A percentile compares a stretch with the other conserved stretches of the same genome.
Conservation (phyloP, 768 basidiomycete genomes). For the Amanita molliuscula region DNA sequence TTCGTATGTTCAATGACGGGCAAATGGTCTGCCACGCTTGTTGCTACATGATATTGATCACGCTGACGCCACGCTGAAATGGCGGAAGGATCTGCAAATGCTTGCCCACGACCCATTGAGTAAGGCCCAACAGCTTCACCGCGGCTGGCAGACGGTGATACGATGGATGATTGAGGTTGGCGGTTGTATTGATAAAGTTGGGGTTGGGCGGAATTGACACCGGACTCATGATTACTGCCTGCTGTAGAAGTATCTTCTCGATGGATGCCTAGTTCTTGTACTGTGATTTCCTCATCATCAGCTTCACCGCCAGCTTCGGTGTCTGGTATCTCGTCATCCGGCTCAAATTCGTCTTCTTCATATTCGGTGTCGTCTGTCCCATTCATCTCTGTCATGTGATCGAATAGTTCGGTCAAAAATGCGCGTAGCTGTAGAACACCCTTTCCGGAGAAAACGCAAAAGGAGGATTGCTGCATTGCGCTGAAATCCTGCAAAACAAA, state of each 20-base stretch:
- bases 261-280: slow-evolving; percentile 11
- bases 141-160: slow-evolving; percentile 15
- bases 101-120: background rate
- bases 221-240: slow-evolving; percentile 4
- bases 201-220: slow-evolving; percentile 14
- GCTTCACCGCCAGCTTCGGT: slow-evolving; percentile 23
- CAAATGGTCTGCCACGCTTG: slow-evolving; percentile 29
- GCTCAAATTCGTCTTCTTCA: slow-evolving; percentile 45
- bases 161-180: slow-evolving; percentile 16
- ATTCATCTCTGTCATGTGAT: slow-evolving; percentile 64
- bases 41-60: slow-evolving; percentile 13
- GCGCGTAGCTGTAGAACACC: slow-evolving; percentile 77
- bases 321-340: slow-evolving; percentile 38
- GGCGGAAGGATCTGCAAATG: slow-evolving; percentile 23
- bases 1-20: slow-evolving; percentile 54
- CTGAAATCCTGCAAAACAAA: slow-evolving; percentile 67
- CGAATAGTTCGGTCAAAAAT: slow-evolving; percentile 69
- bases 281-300: slow-evolving; percentile 21
- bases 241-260: slow-evolving; percentile 10
- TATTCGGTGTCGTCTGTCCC: slow-evolving; percentile 63
- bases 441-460: slow-evolving; percentile 94
- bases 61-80: slow-evolving; percentile 28
- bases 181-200: slow-evolving; percentile 25
- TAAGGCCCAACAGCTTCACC: slow-evolving; percentile 6
- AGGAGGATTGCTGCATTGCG: slow-evolving; percentile 75